Percentiles rank a stretch among this genome's conserved stretches.
Evolutionary conservation across 192 early-diverging fungal genomes (phyloP).

Genomic region (Haplosporangium gracile): DNA sequence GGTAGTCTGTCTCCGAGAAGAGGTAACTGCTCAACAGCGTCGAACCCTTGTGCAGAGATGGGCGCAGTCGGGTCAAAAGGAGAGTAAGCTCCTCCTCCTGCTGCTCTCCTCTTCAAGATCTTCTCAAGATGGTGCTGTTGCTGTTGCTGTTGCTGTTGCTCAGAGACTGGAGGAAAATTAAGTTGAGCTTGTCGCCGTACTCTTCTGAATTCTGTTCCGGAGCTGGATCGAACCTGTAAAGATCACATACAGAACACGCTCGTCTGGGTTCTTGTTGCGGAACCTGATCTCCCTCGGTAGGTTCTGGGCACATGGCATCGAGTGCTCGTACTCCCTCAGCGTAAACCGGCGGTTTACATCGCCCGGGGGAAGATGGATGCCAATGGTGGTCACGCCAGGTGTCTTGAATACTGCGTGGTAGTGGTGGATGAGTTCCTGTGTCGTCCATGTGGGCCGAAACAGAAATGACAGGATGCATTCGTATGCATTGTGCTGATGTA

Average conservation of each 20-base stretch:
- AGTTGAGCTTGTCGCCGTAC: neutral
- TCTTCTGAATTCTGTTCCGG: neutral
- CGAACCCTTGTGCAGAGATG: neutral
- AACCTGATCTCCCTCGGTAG: neutral
- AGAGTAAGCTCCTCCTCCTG: neutral
- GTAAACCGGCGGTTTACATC: neutral
- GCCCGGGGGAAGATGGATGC: neutral
- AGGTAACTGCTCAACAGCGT: neutral
- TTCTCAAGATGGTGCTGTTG: neutral
- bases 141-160: neutral
- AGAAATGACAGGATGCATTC: conserved; percentile 18
- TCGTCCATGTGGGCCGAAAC: neutral
- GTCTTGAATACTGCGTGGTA: conserved; percentile 12
- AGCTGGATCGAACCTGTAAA: conserved; percentile 12
- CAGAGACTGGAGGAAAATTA: conserved; percentile 6
- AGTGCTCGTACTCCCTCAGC: neutral
- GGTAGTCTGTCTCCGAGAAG: conserved; percentile 20
- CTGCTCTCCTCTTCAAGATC: neutral
- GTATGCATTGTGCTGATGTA: conserved; percentile 13
- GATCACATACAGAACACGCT: conserved; percentile 4
- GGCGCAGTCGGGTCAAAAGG: neutral
- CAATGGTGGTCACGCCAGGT: conserved; percentile 6
- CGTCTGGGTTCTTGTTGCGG: neutral
- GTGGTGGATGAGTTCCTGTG: conserved; percentile 14
- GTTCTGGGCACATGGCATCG: conserved; percentile 8